Evolutionary conservation across 805 yeast genomes (phyloP), one percentile per base, ranked within the genome.

Genomic region (Kregervanrija delftensis): DNA sequence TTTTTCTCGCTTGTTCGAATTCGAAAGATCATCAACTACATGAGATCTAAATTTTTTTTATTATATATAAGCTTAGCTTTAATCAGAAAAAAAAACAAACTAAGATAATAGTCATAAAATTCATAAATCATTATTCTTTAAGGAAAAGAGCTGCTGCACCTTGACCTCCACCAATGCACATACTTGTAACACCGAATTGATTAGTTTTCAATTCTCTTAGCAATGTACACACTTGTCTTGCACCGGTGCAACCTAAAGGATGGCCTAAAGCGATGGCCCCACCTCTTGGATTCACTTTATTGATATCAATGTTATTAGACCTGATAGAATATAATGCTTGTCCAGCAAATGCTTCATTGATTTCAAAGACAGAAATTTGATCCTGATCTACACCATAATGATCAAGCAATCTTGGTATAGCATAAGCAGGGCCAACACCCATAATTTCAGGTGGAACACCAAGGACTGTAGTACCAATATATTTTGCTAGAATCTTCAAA

Each of bases 101-200:
- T 17, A 16, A 33, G 30, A 14, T n/a, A 28, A 30, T 31, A 41
- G 40, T 11, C 8, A 35, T 22, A 32, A 30, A 37, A 30, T 13
- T 30, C 8, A 14, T n/a, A n/a, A 12, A 13, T 14, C 6, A 34
- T 61, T 73, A 88, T 71, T 91, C 98, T 58, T 76, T 83, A 37
- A 87, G 74, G 56, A 91, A 75, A 38, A 90, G 72, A 11, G 91
- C 84, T 40, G 98, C 98, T 32, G 97, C 96, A 53, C 98, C 98
- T 95, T 90, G 91, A 56, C 98, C 98, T 33, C 97, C 88, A 58
- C 98, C 98, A 53, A 91, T 82, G 72, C 98, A 91, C 98, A 91
- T 91, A 51, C 95, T 84, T 11, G 95, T 86, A 43, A 91, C 82
- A 53, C 98, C 98, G 52, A 89, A 68, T 69, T 89, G 81, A 49